phyloP scores from a whole-genome alignment of 2,329 filamentous ascomycete genomes.

The Calonectria pauciramosa region DNA sequence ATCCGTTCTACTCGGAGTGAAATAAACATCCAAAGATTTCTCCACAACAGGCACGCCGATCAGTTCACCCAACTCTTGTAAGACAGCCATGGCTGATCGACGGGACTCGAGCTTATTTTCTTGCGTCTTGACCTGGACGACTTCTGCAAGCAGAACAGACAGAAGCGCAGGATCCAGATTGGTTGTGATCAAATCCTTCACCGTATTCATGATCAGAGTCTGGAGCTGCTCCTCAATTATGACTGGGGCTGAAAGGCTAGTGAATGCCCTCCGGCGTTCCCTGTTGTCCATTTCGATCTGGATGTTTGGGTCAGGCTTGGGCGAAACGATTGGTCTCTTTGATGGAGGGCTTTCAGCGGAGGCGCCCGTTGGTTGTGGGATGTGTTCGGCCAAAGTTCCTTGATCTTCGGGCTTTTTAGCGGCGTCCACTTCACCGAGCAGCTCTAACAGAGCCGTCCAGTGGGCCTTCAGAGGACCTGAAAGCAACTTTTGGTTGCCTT shows the following conservation, averaged over 20 bases:
- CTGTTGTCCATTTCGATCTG: not conserved
- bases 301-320: not conserved
- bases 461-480: not conserved
- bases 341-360: not conserved
- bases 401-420: not conserved
- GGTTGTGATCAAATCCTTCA: not conserved
- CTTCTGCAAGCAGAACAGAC: not conserved
- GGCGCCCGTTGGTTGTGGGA: not conserved
- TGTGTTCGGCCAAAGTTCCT: not conserved
- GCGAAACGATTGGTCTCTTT: not conserved
- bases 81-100: not conserved
- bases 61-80: not conserved
- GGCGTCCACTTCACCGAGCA: not conserved
- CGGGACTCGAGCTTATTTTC: not conserved
- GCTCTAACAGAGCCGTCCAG: not conserved
- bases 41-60: not conserved
- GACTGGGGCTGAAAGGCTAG: not conserved
- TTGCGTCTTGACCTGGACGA: not conserved
- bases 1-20: not conserved
- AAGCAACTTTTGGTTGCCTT: not conserved
- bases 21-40: not conserved
- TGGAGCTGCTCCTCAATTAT: not conserved
- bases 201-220: not conserved
- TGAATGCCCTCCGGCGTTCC: not conserved
- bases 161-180: not conserved